A percentile compares a stretch with the other conserved stretches of the same genome.
Evolutionary conservation across 2,329 filamentous ascomycete genomes (phyloP).

Genomic region (Aphanoascus verrucosus): DNA sequence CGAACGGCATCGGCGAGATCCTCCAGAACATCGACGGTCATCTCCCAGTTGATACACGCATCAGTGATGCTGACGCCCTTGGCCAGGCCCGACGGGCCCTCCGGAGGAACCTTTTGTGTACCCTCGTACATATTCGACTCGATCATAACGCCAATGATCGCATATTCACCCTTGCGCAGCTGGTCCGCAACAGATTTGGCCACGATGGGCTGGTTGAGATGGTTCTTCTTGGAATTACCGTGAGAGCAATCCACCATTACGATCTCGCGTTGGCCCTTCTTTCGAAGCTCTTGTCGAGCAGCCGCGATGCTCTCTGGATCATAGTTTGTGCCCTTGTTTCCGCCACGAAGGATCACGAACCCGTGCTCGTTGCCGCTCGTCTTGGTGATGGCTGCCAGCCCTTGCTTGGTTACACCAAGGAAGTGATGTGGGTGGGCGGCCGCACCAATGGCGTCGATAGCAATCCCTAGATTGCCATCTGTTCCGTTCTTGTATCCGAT

Average conservation of each 20-base stretch:
- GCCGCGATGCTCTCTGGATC: conserved; percentile 72
- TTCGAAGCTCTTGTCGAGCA: conserved; percentile 64
- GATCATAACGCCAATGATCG: conserved; percentile 95
- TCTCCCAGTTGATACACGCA: conserved; percentile 90
- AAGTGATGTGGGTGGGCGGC: conserved; percentile 65
- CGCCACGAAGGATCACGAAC: conserved; percentile 90
- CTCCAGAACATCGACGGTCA: conserved; percentile 69
- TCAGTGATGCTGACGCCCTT: conserved; percentile 92
- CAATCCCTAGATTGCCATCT: conserved; percentile 79
- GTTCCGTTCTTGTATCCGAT: conserved; percentile 99
- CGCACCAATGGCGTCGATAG: conserved; percentile 89
- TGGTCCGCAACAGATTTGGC: conserved; percentile 73
- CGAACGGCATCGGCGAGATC: conserved; percentile 76
- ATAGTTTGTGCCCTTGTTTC: conserved; percentile 86
- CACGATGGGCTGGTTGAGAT: conserved; percentile 93
- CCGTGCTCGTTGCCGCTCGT: conserved; percentile 93
- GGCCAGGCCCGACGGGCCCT: conserved; percentile 67
- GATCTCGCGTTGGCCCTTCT: conserved; percentile 75
- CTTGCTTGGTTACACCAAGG: conserved; percentile 97
- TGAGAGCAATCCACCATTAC: conserved; percentile 99
- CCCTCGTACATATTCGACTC: conserved; percentile 89
- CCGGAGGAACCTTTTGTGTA: conserved; percentile 75
- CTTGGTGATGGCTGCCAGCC: conserved; percentile 84
- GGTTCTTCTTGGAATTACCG: conserved; percentile 95
- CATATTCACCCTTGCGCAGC: conserved; percentile 72